Conservation (phyloP, 352 stramenopile species). For the Phytophthora litchii region DNA sequence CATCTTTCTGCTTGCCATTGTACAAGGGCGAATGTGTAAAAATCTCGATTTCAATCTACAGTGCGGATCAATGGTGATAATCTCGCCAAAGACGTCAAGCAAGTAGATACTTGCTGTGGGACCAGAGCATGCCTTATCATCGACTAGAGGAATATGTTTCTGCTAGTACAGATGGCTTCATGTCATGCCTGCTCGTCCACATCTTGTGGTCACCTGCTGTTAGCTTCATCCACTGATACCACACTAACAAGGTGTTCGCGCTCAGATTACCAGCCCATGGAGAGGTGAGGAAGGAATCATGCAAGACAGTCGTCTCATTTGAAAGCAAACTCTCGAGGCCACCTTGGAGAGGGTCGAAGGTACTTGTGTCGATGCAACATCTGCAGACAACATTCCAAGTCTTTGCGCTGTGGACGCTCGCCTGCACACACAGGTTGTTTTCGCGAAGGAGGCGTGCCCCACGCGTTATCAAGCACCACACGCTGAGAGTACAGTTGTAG, state of each 20-base stretch:
- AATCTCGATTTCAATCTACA: too few relatives aligned
- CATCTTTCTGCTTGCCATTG: constrained; percentile 1
- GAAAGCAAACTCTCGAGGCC: too few relatives aligned
- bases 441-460: constrained; percentile 4
- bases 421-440: neutral
- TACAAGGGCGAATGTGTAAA: too few relatives aligned
- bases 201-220: constrained; percentile 13
- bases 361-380: neutral
- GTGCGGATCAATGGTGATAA: too few relatives aligned
- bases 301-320: too few relatives aligned
- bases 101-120: too few relatives aligned
- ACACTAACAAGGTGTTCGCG: neutral
- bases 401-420: too few relatives aligned
- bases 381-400: neutral
- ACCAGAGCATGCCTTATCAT: neutral
- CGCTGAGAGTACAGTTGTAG: constrained; percentile 15
- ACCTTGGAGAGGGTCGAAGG: too few relatives aligned
- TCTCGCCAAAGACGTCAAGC: too few relatives aligned
- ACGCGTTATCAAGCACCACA: constrained; percentile 18
- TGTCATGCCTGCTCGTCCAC: constrained; percentile 2
- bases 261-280: neutral
- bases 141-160: constrained; percentile 29
- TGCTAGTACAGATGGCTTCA: constrained; percentile 27
- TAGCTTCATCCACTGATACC: neutral
- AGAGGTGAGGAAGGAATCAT: neutral